Percentiles rank a stretch among this genome's conserved stretches.
phyloP scores from a whole-genome alignment of 1,284 basidiomycete species.

The Malassezia restricta region DNA sequence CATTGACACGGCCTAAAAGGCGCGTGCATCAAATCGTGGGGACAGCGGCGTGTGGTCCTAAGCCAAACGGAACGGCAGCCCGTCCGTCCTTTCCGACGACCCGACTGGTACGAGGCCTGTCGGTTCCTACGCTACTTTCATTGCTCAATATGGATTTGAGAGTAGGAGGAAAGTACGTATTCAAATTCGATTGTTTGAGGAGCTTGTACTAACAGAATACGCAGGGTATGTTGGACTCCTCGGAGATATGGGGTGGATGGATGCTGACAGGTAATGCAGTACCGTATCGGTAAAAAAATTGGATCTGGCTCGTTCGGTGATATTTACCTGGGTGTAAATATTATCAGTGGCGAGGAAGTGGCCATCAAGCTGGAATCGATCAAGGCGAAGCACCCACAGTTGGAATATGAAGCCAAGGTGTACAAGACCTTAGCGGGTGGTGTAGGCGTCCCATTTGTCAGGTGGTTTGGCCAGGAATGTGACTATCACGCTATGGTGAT shows the following conservation, averaged over 20 bases:
- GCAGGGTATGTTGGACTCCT: slow-evolving; percentile 8
- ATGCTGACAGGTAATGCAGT: slow-evolving; percentile 19
- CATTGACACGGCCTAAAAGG: too few relatives aligned
- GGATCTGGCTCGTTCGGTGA: slow-evolving; percentile 99
- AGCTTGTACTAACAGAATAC: slow-evolving; percentile 1
- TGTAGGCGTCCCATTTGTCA: slow-evolving; percentile 92
- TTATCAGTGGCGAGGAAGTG: slow-evolving; percentile 99
- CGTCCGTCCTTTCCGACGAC: slow-evolving; percentile 4
- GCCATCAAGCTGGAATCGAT: slow-evolving; percentile 99
- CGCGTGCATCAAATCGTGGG: too few relatives aligned
- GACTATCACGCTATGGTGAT: slow-evolving; percentile 99
- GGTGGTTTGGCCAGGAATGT: slow-evolving; percentile 98
- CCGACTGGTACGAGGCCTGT: background rate
- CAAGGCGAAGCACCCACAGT: slow-evolving; percentile 99
- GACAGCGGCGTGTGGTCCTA: too few relatives aligned
- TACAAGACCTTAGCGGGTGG: slow-evolving; percentile 83
- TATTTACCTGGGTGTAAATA: slow-evolving; percentile 98
- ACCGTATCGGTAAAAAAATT: slow-evolving; percentile 96
- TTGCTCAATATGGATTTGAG: slow-evolving; percentile 12
- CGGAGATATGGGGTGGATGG: background rate
- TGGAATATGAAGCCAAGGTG: slow-evolving; percentile 70
- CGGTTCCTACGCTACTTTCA: background rate
- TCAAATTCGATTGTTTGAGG: background rate
- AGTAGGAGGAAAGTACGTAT: slow-evolving; percentile 18
- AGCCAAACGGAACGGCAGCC: too few relatives aligned